These are phyloP conservation scores for Biscutella laevigata DNA, from an alignment of 441 rosid genomes.

Conservation along the genomic window DNA sequence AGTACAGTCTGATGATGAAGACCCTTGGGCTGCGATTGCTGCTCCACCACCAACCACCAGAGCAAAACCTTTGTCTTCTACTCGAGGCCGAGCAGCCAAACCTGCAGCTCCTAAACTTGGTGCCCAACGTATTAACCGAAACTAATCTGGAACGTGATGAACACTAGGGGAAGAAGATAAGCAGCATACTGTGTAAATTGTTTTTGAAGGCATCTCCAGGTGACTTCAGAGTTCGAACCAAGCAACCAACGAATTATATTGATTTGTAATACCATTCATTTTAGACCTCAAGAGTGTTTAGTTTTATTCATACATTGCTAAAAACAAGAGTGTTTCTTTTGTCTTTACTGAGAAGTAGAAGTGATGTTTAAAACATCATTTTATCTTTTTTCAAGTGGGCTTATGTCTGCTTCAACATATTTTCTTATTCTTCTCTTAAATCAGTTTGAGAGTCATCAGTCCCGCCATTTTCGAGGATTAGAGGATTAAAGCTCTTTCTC, in stretches of 20 bases:
- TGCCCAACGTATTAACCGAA: conserved; percentile 85
- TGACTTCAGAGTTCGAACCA: no score
- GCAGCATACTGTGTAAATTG: conserved; percentile 33
- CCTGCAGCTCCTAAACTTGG: conserved; percentile 66
- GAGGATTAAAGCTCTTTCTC: no score
- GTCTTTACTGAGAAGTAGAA: conserved; percentile 17
- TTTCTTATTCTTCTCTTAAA: no score
- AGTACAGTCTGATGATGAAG: conserved; percentile 60
- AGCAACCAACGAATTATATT: no score
- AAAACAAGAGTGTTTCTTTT: conserved; percentile 8
- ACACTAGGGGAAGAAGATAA: conserved; percentile 8
- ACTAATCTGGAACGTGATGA: conserved; percentile 57
- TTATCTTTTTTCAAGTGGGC: conserved; percentile 6
- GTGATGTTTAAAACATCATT: conserved; percentile 16
- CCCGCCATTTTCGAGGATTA: no score
- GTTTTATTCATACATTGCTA: neutral
- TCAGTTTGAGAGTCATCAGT: no score
- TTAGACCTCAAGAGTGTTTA: conserved; percentile 14
- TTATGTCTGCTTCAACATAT: no score
- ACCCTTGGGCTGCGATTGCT: conserved; percentile 95
- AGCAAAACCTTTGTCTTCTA: conserved; percentile 66
- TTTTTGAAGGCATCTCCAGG: conserved; percentile 27
- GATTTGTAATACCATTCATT: conserved; percentile 59
- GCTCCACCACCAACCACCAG: conserved; percentile 87
- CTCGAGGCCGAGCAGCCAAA: conserved; percentile 73